Evolutionary conservation across 257 asterid genomes (phyloP).

Genomic region (Salvia splendens): DNA sequence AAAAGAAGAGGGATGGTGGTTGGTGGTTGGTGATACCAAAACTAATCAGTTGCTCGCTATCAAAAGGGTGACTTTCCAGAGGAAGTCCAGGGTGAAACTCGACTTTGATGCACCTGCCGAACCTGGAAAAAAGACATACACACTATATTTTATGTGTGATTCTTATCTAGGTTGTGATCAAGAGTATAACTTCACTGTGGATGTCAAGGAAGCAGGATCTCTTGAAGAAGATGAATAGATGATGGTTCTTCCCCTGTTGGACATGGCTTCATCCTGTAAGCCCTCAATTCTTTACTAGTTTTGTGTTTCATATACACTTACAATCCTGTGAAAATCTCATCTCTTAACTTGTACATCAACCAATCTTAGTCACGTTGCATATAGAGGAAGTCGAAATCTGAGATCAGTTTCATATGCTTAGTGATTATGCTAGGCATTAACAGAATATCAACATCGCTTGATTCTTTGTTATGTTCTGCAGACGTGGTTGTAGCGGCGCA

Average conservation of each 20-base stretch:
- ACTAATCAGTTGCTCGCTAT: slow-evolving; percentile 61
- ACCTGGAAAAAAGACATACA: slow-evolving; percentile 47
- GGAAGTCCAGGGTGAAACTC: slow-evolving; percentile 55
- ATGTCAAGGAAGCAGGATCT: slow-evolving; percentile 45
- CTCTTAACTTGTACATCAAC: background rate
- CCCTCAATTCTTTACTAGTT: background rate
- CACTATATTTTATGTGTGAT: slow-evolving; percentile 63
- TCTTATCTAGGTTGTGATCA: slow-evolving; percentile 65
- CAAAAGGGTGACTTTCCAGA: slow-evolving; percentile 58
- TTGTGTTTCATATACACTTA: no score
- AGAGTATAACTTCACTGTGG: slow-evolving; percentile 52
- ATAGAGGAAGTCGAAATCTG: background rate
- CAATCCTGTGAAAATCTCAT: background rate
- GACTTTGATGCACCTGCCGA: slow-evolving; percentile 58
- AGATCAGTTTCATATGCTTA: background rate
- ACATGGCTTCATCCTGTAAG: slow-evolving; percentile 33
- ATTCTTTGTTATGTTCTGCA: background rate
- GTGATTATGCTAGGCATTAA: background rate
- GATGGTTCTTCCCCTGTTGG: no score
- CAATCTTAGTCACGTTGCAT: background rate
- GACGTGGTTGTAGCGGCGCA: background rate
- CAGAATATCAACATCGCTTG: background rate
- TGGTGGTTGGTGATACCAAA: slow-evolving; percentile 59
- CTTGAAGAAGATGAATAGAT: slow-evolving; percentile 35
- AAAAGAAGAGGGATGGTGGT: slow-evolving; percentile 70